Base-by-base conservation (phyloP, 2,329 filamentous ascomycete species). In the Atkinsonella texensis region DNA sequence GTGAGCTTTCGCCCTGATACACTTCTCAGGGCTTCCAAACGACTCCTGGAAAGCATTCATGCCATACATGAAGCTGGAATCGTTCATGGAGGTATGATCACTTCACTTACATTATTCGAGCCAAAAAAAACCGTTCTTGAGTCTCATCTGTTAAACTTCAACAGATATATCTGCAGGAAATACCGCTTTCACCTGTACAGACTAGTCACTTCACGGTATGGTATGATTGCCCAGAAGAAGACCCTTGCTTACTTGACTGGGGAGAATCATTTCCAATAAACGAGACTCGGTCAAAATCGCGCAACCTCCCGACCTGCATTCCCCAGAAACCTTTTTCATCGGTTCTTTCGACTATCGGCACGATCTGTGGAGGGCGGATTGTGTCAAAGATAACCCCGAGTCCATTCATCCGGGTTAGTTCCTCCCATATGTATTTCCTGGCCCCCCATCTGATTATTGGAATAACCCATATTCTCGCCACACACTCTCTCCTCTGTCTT, bases 331-430 rank as follows among this genome's bases (percentile, higher is more conserved):
- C 0, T 48, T 49, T 13, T 54, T 56, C 10, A 5, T 51, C 4
- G 46, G 35, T 4, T 45, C 33, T 11, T 33, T 56, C 6, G 50
- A 53, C 15, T 40, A 35, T 23, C 31, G 11, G 8, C 54, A 56
- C 23, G 54, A 55, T 20, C 23, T 55, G 4, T 55, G 54, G 54
- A 31, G 54, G 11, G 50, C 44, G 23, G 54, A 52, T 11, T 52
- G 48, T 18, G 46, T 56, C 42, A 52, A 28, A 51, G 43, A 28
- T 40, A 18, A 12, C 46, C 11, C 20, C 9, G 31, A 11, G 6
- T n/a, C 15, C 3, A 18, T 17, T 17, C 38, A 6, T 15, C 11
- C 32, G 9, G 13, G 3, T 13, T n/a, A 12, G 35, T 38, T 38
- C 15, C 11, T n/a, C 7, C 38, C n/a, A n/a, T n/a, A n/a, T n/a